A percentile compares a stretch with the other conserved stretches of the same genome.
Evolutionary conservation across 768 basidiomycete species (phyloP).

Genomic region (Suillus discolor): DNA sequence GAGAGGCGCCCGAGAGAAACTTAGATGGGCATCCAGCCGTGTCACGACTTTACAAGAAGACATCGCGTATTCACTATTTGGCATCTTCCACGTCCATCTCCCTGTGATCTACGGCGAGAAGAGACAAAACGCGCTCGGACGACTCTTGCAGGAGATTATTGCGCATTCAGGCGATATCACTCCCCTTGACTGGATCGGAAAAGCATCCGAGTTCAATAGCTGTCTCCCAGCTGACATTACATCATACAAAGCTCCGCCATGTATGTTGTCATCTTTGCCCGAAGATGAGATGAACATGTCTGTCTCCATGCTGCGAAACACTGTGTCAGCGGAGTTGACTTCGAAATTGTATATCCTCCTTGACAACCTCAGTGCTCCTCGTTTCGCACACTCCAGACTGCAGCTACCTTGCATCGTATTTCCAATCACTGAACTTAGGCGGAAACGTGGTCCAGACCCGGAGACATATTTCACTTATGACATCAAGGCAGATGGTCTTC

Average conservation of each 20-base stretch:
- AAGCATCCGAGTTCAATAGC: neutral
- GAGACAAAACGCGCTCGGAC: neutral
- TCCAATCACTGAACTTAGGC: neutral
- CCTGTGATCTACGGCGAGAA: neutral
- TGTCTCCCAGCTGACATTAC: neutral
- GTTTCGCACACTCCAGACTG: neutral
- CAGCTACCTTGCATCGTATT: neutral
- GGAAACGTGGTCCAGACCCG: neutral
- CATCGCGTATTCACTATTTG: neutral
- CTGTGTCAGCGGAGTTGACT: neutral
- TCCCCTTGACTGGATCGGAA: neutral
- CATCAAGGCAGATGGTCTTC: neutral
- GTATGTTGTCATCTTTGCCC: neutral
- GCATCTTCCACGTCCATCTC: neutral
- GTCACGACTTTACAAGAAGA: neutral
- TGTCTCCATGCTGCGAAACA: neutral
- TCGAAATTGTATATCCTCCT: neutral
- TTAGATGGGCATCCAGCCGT: neutral
- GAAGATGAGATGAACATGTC: neutral
- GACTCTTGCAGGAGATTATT: neutral
- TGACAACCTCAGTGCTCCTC: neutral
- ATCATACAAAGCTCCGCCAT: neutral
- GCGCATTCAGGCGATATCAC: neutral
- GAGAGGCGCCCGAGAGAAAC: neutral
- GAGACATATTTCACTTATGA: neutral